Base-by-base conservation (phyloP, 148 eudicot genomes). In the Polygonum maritimum region DNA sequence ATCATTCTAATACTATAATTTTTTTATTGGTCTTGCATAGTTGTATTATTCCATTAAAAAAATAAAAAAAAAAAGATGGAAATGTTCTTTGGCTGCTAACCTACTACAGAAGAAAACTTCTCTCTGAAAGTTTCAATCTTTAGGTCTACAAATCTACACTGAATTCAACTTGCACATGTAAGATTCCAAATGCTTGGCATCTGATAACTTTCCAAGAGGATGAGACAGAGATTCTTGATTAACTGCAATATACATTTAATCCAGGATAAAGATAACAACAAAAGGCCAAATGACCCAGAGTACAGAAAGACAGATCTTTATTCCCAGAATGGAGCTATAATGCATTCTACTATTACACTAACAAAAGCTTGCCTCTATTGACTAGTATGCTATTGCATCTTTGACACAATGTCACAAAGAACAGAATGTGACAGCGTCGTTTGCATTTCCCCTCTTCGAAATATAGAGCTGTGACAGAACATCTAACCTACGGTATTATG, bases 361-460 rank as follows among this genome's bases (percentile, higher is more conserved):
- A 35, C 63, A 62, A 12, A 67, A 16, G 44, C 15, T 67, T 67
- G 45, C 44, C 44, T 36, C 45, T 31, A n/a, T 67, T 67, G 14
- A 67, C 71, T 36, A 67, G n/a, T 31, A 35, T 63, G 70, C 70
- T 63, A 63, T 63, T 33, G 70, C 70, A 58, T 21, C 65, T 58
- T 58, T 5, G 36, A 58, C 12, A 58, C 40, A 35, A 35, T 4
- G 41, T 63, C 18, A 33, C 7, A 11, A 7, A 15, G 12, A 2
- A 0, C 5, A 1, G 2, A 13, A 26, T 2, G 0, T 33, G 35
- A 22, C 7, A 6, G 4, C 1, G 7, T 63, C 3, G 38, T 31
- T 57, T 4, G 39, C 63, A 10, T 7, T 51, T 51, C 4, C 21
- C 60, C 22, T 54, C 60, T 54, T 54, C 60, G 19, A 54, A 54